Percentiles rank a stretch among this genome's conserved stretches.
Evolutionary conservation across 1,284 basidiomycete species (phyloP).

Genomic region (Exsudoporus floridanus): DNA sequence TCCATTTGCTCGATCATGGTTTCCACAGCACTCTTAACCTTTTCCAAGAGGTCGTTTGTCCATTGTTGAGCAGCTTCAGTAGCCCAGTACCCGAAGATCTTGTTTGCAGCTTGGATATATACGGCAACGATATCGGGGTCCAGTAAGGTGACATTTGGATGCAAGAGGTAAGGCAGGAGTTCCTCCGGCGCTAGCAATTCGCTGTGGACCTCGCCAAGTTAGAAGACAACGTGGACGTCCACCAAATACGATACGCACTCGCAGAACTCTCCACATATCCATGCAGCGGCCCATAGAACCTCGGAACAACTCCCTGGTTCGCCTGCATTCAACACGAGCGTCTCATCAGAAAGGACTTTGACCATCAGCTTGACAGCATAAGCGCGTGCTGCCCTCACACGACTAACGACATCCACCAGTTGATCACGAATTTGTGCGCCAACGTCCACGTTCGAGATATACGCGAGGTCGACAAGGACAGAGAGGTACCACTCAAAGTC

Average conservation of each 20-base stretch:
- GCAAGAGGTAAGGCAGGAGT: slow-evolving; percentile 66
- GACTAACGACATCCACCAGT: slow-evolving; percentile 82
- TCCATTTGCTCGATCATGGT: slow-evolving; percentile 56
- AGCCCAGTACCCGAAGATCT: slow-evolving; percentile 86
- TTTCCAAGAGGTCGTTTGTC: slow-evolving; percentile 65
- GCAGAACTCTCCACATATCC: slow-evolving; percentile 94
- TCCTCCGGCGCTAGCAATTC: slow-evolving; percentile 72
- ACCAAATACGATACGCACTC: slow-evolving; percentile 45
- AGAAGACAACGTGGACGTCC: slow-evolving; percentile 2
- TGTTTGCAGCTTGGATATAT: slow-evolving; percentile 81
- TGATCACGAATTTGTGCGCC: slow-evolving; percentile 77
- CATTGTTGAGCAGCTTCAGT: slow-evolving; percentile 73
- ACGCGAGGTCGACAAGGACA: slow-evolving; percentile 86
- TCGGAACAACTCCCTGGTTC: slow-evolving; percentile 73
- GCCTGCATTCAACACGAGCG: slow-evolving; percentile 59
- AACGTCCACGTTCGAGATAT: slow-evolving; percentile 77
- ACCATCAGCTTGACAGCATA: slow-evolving; percentile 84
- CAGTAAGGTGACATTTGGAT: slow-evolving; percentile 53
- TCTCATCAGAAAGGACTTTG: slow-evolving; percentile 75
- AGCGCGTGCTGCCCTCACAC: slow-evolving; percentile 74
- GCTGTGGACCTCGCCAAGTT: slow-evolving; percentile 37
- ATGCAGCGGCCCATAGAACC: slow-evolving; percentile 88
- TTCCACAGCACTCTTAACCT: slow-evolving; percentile 61
- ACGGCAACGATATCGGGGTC: slow-evolving; percentile 65
- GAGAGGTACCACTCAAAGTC: slow-evolving; percentile 99